phyloP scores from a whole-genome alignment of 2,329 filamentous ascomycete genomes.

The Trichoderma polysporum region DNA sequence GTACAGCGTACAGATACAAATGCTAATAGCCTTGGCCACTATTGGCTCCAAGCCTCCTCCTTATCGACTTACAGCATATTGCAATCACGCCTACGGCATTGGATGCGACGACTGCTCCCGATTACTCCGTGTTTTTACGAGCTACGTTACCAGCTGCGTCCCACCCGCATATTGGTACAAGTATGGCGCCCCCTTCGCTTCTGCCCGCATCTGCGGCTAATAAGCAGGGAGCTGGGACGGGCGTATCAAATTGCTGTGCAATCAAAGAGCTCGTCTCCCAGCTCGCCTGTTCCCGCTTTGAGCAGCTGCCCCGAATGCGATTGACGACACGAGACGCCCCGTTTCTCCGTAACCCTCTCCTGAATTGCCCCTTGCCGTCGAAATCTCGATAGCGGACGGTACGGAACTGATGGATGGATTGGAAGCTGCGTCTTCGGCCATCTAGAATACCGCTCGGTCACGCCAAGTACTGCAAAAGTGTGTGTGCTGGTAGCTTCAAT shows the following conservation, averaged over 20 bases:
- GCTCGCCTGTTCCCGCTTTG: conserved; percentile 20
- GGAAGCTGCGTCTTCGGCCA: not conserved
- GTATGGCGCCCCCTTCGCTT: conserved; percentile 15
- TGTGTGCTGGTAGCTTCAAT: not conserved
- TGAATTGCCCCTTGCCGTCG: conserved; percentile 6
- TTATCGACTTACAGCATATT: not conserved
- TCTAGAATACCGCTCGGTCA: not conserved
- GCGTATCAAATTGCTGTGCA: conserved; percentile 14
- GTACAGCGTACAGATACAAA: not conserved
- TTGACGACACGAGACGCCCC: conserved; percentile 18
- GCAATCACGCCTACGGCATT: not conserved
- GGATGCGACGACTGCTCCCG: conserved; percentile 4
- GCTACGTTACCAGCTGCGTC: conserved; percentile 5
- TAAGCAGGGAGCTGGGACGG: conserved; percentile 18
- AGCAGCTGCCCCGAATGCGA: conserved; percentile 19
- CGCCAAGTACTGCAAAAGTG: not conserved
- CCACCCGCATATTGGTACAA: conserved; percentile 17
- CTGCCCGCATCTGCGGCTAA: conserved; percentile 19
- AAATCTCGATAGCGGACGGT: conserved; percentile 15
- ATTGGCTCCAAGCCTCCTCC: not conserved
- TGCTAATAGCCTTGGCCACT: too few species aligned
- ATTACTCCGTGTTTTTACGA: conserved; percentile 9
- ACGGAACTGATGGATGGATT: not conserved
- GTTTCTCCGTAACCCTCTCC: conserved; percentile 16
- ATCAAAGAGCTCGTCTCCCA: conserved; percentile 9